These are phyloP conservation scores for Leccinum barrowsii DNA, from an alignment of 768 basidiomycete genomes.

Conservation along the genomic window DNA sequence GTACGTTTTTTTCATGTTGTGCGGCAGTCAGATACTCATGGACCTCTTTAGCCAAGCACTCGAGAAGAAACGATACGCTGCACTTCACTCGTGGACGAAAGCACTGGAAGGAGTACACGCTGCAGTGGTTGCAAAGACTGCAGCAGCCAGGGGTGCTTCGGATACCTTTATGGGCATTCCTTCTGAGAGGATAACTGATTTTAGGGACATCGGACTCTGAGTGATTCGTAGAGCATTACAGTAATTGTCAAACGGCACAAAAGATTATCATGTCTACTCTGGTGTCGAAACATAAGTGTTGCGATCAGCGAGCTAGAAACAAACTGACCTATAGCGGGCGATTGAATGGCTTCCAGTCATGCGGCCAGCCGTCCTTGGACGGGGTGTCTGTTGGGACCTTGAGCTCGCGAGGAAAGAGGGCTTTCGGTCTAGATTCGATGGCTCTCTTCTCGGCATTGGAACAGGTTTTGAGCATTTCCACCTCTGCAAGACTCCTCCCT, in stretches of 20 bases:
- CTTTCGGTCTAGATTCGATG: constrained; percentile 72
- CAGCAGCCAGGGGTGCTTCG: constrained; percentile 32
- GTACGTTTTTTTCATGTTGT: constrained; percentile 35
- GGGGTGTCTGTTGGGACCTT: constrained; percentile 85
- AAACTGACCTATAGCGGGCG: constrained; percentile 38
- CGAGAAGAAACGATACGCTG: constrained; percentile 81
- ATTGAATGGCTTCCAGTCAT: constrained; percentile 74
- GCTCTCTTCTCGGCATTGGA: constrained; percentile 65
- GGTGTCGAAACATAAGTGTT: not conserved
- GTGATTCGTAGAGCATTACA: constrained; percentile 5
- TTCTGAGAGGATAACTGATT: constrained; percentile 31
- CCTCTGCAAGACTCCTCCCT: constrained; percentile 52
- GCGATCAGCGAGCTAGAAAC: not conserved
- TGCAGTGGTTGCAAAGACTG: constrained; percentile 71
- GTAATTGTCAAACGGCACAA: not conserved
- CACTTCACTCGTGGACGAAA: constrained; percentile 78
- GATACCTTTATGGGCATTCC: constrained; percentile 34
- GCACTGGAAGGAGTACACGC: constrained; percentile 75
- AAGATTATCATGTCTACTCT: not conserved
- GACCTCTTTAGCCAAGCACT: constrained; percentile 67
- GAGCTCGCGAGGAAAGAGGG: constrained; percentile 85
- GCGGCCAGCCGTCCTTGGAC: constrained; percentile 76
- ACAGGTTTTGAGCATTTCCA: constrained; percentile 56
- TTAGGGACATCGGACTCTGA: constrained; percentile 28
- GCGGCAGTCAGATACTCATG: constrained; percentile 1